phyloP scores from a whole-genome alignment of 805 yeast genomes.

The Nakazawaea wickerhamii region DNA sequence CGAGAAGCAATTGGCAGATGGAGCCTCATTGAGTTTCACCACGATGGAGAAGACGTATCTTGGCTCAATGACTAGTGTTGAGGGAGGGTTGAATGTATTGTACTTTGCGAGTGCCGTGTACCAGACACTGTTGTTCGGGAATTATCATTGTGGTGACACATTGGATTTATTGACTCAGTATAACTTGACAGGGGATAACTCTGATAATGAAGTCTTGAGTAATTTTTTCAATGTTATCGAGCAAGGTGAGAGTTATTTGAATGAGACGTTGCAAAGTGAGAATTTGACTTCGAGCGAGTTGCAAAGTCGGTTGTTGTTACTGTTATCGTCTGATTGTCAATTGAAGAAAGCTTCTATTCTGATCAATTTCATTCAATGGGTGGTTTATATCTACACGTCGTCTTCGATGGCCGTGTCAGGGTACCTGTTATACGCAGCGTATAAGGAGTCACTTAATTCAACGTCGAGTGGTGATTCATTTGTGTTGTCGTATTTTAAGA shows the following conservation, averaged over 20 bases:
- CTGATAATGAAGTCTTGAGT: not conserved
- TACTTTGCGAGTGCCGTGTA: not conserved
- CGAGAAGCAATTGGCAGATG: not conserved
- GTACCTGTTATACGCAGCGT: not conserved
- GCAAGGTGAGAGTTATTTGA: not conserved
- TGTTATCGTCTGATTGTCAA: slow-evolving; percentile 4
- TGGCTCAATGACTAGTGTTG: not conserved
- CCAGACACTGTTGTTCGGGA: not conserved
- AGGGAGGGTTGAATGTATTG: not conserved
- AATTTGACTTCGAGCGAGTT: slow-evolving; percentile 3
- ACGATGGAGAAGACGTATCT: not conserved
- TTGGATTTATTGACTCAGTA: not conserved
- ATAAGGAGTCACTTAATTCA: not conserved
- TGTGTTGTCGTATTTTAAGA: not conserved
- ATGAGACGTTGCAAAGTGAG: not conserved
- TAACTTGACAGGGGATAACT: not conserved
- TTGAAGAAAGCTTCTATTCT: slow-evolving; percentile 8
- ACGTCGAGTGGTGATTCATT: not conserved
- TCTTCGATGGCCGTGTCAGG: not conserved
- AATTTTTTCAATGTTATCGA: not conserved
- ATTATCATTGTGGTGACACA: not conserved
- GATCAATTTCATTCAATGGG: slow-evolving; percentile 1
- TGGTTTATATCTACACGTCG: not conserved
- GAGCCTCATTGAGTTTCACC: not conserved
- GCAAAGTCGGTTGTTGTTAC: not conserved